phyloP scores from a whole-genome alignment of 208 protist species.

The Trypanosoma rangeli region DNA sequence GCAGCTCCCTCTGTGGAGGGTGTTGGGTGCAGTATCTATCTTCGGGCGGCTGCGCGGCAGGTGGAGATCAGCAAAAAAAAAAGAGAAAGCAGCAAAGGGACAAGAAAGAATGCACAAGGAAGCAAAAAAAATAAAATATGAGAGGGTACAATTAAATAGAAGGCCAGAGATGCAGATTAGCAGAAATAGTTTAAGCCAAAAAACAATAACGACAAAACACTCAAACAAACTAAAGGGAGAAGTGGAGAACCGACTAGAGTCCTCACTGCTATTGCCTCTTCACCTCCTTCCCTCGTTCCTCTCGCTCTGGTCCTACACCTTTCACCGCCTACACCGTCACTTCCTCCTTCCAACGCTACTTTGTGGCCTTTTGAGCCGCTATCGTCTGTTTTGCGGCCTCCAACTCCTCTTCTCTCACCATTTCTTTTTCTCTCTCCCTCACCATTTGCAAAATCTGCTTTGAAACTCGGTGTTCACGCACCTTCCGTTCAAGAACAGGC shows the following conservation, averaged over 20 bases:
- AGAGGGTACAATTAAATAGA: background rate
- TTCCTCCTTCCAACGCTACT: background rate
- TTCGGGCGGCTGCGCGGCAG: background rate
- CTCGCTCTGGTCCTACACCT: background rate
- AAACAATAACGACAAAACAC: no score
- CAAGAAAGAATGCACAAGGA: constrained; percentile 1
- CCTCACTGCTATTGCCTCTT: background rate
- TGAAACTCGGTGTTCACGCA: constrained; percentile 86
- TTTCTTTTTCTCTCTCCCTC: constrained; percentile 77
- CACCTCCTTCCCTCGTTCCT: background rate
- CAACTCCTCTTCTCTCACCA: constrained; percentile 69
- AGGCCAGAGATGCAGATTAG: no score
- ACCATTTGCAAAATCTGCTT: constrained; percentile 93
- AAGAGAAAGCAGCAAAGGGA: constrained; percentile 6
- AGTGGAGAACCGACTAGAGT: no score
- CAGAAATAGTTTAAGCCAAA: background rate
- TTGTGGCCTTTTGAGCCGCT: constrained; percentile 52
- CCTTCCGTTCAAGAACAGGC: constrained; percentile 87
- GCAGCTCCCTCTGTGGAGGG: background rate
- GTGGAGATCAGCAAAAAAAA: background rate
- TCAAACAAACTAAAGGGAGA: no score
- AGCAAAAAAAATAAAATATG: constrained; percentile 5
- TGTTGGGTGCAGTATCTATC: background rate
- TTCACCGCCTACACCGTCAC: background rate
- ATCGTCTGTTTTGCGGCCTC: constrained; percentile 57